phyloP scores from a whole-genome alignment of 371 early-diverging fungal species.

The Nematocida parisii region DNA sequence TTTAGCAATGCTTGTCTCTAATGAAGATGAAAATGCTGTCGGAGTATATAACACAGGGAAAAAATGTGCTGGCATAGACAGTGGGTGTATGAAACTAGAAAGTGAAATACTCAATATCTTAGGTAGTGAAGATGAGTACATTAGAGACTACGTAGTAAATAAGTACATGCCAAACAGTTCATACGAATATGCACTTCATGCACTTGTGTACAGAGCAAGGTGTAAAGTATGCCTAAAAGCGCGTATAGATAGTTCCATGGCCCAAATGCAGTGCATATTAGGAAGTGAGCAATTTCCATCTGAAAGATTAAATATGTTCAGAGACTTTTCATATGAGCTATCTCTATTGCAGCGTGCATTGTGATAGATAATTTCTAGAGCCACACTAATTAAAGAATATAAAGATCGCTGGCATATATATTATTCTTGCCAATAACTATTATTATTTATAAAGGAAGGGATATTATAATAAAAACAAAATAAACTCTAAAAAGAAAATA shows the following conservation, averaged over 20 bases:
- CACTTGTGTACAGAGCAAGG: background rate
- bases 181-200: constrained; percentile 23
- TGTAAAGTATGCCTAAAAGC: background rate
- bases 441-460: too few species aligned
- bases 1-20: background rate
- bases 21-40: background rate
- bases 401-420: too few species aligned
- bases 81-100: background rate
- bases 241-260: background rate
- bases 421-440: too few species aligned
- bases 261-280: background rate
- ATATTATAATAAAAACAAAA: too few species aligned
- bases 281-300: background rate
- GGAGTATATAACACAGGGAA: background rate
- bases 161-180: background rate
- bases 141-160: constrained; percentile 2
- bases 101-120: constrained; percentile 9
- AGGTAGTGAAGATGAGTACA: constrained; percentile 14
- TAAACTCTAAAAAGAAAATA: too few species aligned
- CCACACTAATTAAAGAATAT: too few species aligned
- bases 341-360: background rate
- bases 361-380: too few species aligned
- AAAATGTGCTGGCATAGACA: background rate
- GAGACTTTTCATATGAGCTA: constrained; percentile 33
- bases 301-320: constrained; percentile 30